Percentiles rank a stretch among this genome's conserved stretches.
Conservation (phyloP, 352 stramenopile genomes). For the Vaucheria bursata region DNA sequence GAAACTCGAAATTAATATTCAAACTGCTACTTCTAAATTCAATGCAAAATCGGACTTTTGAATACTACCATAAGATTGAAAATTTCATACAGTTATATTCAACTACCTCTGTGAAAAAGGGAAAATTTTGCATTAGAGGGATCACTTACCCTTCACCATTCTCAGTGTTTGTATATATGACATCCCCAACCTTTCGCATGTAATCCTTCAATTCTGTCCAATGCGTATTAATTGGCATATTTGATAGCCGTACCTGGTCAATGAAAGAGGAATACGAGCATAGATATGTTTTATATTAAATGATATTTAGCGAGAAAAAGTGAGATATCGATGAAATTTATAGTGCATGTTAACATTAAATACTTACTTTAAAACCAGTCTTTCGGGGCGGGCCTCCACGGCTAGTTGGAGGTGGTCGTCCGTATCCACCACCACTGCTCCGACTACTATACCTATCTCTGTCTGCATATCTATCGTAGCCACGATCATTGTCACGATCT, state of each 20-base stretch:
- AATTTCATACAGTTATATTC: too few species aligned
- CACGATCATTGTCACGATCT: background rate
- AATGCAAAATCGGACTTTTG: too few species aligned
- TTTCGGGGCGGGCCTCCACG: slow-evolving; percentile 20
- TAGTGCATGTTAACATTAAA: background rate
- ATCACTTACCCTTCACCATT: slow-evolving; percentile 35
- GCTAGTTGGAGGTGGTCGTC: background rate
- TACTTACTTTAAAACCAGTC: slow-evolving; percentile 33
- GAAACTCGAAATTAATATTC: too few species aligned
- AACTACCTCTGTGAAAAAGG: too few species aligned
- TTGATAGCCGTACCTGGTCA: slow-evolving; percentile 26
- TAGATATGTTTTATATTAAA: too few species aligned
- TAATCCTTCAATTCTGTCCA: slow-evolving; percentile 48
- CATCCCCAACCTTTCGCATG: slow-evolving; percentile 43
- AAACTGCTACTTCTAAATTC: too few species aligned
- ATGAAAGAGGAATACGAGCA: too few species aligned
- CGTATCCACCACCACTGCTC: slow-evolving; percentile 6
- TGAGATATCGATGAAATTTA: too few species aligned
- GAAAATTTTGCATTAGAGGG: background rate
- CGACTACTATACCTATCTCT: background rate
- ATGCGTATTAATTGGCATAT: slow-evolving; percentile 27
- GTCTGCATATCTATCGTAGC: background rate
- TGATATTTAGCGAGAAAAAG: too few species aligned
- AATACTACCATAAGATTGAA: too few species aligned
- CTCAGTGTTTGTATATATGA: slow-evolving; percentile 39